phyloP scores from a whole-genome alignment of 306 rosid genomes.

The Gastrolobium villosum region DNA sequence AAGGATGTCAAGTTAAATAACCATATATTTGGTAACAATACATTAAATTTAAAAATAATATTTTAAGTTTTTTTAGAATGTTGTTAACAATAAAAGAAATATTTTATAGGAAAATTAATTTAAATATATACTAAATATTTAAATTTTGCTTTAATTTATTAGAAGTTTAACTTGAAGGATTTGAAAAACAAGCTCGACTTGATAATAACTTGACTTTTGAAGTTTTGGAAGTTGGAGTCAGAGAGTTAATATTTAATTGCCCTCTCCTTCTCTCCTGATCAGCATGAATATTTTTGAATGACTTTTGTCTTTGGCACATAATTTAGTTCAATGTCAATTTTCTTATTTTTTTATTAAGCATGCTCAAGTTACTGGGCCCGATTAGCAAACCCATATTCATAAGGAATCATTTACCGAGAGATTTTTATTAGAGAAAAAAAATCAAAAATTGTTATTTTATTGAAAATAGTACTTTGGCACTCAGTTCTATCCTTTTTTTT shows the following conservation, averaged over 20 bases:
- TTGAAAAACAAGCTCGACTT: background rate
- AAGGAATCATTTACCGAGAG: background rate
- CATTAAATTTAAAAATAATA: no score
- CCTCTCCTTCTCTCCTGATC: background rate
- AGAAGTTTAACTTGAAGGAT: slow-evolving; percentile 1
- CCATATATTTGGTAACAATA: no score
- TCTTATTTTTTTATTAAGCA: background rate
- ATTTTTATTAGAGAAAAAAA: background rate
- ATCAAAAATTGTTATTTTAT: background rate
- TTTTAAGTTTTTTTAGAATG: no score
- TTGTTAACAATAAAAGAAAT: no score
- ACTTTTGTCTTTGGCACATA: background rate
- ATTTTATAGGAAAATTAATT: no score
- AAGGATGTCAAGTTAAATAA: no score
- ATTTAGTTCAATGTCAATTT: background rate
- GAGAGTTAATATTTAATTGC: background rate
- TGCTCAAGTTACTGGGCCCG: background rate
- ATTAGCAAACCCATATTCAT: background rate
- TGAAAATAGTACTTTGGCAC: background rate
- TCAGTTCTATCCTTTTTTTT: background rate
- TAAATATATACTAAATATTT: background rate
- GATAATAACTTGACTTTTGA: background rate
- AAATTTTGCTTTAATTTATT: background rate
- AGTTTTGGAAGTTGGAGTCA: background rate
- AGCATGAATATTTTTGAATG: background rate